Evolutionary conservation across 257 asterid species (phyloP).

Genomic region (Petunia axillaris): DNA sequence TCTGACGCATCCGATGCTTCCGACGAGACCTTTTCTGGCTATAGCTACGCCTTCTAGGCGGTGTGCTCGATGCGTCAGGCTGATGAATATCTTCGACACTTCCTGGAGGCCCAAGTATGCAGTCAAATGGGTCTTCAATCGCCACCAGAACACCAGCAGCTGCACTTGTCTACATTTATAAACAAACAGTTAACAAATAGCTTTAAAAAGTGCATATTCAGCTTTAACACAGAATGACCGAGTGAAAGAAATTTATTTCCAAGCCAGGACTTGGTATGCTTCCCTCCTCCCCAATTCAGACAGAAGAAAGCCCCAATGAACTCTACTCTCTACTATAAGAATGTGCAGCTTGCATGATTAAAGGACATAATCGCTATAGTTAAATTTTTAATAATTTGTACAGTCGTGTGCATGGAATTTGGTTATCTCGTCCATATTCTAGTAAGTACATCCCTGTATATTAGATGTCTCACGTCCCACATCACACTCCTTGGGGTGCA

Average conservation of each 20-base stretch:
- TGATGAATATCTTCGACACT: constrained; percentile 38
- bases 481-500: too few relatives aligned
- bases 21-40: constrained; percentile 57
- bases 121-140: constrained; percentile 60
- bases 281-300: not conserved
- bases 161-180: constrained; percentile 42
- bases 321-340: not conserved
- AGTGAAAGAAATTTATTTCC: not conserved
- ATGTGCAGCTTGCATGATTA: not conserved
- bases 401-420: not conserved
- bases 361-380: not conserved
- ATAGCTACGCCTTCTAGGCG: constrained; percentile 39
- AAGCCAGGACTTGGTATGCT: not conserved
- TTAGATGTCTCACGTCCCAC: not conserved
- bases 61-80: constrained; percentile 29
- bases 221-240: not conserved
- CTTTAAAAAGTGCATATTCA: not conserved
- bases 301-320: not conserved
- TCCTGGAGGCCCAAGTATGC: constrained; percentile 56
- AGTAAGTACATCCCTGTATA: not conserved
- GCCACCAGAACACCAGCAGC: constrained; percentile 21
- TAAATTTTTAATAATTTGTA: not conserved
- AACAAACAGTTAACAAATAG: constrained; percentile 8
- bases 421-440: not conserved
- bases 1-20: constrained; percentile 53